A percentile compares a stretch with the other conserved stretches of the same genome.
phyloP scores from a whole-genome alignment of 2,329 filamentous ascomycete genomes.

The Chaetomium sp. region DNA sequence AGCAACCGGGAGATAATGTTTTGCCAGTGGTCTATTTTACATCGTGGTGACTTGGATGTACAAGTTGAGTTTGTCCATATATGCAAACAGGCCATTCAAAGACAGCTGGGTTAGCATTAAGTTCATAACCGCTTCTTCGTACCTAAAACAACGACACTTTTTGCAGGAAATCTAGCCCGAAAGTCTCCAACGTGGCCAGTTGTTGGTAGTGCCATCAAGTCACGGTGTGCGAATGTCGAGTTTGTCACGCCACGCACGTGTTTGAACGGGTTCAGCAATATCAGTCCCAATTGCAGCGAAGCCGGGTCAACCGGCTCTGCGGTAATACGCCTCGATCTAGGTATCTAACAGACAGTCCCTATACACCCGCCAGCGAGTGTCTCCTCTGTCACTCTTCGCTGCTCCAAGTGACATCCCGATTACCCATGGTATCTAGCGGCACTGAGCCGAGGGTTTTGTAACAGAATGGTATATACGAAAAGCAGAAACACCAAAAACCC shows the following conservation, averaged over 20 bases:
- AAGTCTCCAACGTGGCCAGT: not conserved
- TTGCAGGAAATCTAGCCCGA: not conserved
- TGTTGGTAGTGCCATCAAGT: not conserved
- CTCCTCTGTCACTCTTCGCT: not conserved
- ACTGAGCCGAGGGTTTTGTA: not conserved
- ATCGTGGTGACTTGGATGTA: too few relatives aligned
- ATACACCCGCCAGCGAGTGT: not conserved
- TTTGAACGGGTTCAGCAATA: not conserved
- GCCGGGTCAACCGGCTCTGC: not conserved
- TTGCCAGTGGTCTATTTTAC: not conserved
- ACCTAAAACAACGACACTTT: not conserved
- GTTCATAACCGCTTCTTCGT: not conserved
- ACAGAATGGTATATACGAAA: conserved; percentile 9
- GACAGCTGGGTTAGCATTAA: too few relatives aligned
- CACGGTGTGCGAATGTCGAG: not conserved
- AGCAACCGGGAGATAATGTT: not conserved
- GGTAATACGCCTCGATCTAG: not conserved
- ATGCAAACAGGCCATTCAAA: too few relatives aligned
- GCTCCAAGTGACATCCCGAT: not conserved
- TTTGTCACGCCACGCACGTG: not conserved
- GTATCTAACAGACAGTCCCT: not conserved
- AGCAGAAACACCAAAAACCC: not conserved
- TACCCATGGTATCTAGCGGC: not conserved
- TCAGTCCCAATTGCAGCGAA: not conserved
- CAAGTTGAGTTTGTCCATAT: too few relatives aligned